Evolutionary conservation across 2,329 filamentous ascomycete genomes (phyloP).

Genomic region (Clathrospora elynae): DNA sequence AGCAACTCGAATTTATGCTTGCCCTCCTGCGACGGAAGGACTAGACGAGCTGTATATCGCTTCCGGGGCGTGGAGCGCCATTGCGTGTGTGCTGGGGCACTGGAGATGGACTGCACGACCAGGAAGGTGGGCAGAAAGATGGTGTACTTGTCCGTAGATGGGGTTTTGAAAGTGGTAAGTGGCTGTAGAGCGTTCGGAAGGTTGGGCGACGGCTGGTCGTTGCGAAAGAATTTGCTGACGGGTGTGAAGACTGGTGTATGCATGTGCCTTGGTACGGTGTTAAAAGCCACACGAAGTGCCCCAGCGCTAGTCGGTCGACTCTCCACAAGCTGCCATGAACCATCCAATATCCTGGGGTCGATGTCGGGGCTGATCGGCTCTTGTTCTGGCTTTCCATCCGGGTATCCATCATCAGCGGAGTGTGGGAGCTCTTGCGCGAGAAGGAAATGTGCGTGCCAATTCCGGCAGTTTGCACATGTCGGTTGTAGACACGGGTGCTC

Average conservation of each 20-base stretch:
- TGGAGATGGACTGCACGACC: neutral
- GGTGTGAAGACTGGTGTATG: constrained; percentile 3
- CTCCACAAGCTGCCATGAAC: neutral
- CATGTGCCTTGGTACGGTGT: neutral
- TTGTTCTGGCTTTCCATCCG: neutral
- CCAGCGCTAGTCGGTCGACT: neutral
- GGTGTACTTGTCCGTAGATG: neutral
- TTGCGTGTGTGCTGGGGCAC: neutral
- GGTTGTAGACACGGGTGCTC: constrained; percentile 19
- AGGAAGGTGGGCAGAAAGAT: neutral
- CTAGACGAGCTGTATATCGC: constrained; percentile 1
- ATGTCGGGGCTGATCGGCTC: neutral
- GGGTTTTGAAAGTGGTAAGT: neutral
- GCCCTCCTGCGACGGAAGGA: constrained; percentile 4
- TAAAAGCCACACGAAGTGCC: neutral
- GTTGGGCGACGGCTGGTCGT: too few relatives aligned
- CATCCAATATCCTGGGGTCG: constrained; percentile 9
- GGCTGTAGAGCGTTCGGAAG: too few relatives aligned
- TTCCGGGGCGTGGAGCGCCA: neutral
- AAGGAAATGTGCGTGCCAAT: constrained; percentile 17
- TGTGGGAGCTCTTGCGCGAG: too few relatives aligned
- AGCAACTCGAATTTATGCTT: constrained; percentile 5
- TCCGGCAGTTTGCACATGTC: constrained; percentile 22
- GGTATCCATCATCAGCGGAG: too few relatives aligned
- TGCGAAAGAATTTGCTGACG: too few relatives aligned